A percentile compares a stretch with the other conserved stretches of the same genome.
Conservation (phyloP, 2,329 filamentous ascomycete genomes). For the Trichothecium sympodiale region DNA sequence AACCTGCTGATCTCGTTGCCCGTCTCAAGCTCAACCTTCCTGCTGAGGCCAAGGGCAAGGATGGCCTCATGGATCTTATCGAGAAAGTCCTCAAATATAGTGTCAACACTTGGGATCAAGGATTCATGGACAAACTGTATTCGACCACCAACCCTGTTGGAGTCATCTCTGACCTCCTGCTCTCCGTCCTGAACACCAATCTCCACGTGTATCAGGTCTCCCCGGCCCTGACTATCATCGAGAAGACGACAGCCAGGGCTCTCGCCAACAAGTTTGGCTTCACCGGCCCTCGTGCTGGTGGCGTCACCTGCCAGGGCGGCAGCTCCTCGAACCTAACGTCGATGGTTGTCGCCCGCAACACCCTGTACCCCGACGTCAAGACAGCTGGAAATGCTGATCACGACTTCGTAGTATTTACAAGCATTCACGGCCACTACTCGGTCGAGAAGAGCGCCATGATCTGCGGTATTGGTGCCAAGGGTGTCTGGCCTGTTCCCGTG, state of each 20-base stretch:
- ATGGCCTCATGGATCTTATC: constrained; percentile 63
- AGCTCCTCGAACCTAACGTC: constrained; percentile 76
- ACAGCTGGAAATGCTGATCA: constrained; percentile 51
- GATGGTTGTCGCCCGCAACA: constrained; percentile 80
- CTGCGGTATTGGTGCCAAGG: constrained; percentile 66
- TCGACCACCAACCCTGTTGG: constrained; percentile 82
- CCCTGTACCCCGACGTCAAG: constrained; percentile 71
- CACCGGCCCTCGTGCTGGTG: constrained; percentile 56
- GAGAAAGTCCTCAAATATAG: constrained; percentile 67
- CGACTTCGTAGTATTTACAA: constrained; percentile 78
- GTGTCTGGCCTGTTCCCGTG: constrained; percentile 65
- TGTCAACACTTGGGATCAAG: constrained; percentile 98
- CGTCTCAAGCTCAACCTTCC: constrained; percentile 50
- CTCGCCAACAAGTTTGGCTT: constrained; percentile 73
- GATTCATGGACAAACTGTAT: constrained; percentile 93
- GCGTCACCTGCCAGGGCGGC: constrained; percentile 72
- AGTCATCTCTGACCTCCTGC: constrained; percentile 71
- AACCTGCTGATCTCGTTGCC: constrained; percentile 44
- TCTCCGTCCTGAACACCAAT: constrained; percentile 86
- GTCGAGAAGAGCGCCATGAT: constrained; percentile 92
- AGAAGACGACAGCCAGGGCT: constrained; percentile 66
- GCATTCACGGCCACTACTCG: constrained; percentile 83
- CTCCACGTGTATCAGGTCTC: constrained; percentile 91
- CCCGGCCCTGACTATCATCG: constrained; percentile 74
- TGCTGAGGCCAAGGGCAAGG: constrained; percentile 48